Percentiles rank a stretch among this genome's conserved stretches.
These are phyloP conservation scores for Colletotrichum sp. DNA, from an alignment of 2,329 filamentous ascomycete species.

Conservation along the genomic window DNA sequence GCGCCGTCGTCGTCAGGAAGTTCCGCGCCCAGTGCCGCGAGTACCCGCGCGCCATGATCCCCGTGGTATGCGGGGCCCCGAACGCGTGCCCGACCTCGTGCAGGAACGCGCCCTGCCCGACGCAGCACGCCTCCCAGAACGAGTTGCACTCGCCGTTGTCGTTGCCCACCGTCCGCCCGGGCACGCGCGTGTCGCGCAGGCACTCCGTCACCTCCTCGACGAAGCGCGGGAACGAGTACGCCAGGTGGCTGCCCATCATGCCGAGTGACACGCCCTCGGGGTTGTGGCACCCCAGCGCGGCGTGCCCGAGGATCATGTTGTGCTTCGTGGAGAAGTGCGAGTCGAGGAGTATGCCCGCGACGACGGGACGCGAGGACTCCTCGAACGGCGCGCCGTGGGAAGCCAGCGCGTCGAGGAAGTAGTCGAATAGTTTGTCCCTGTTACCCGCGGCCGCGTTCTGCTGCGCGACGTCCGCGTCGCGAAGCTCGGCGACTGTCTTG, in stretches of 20 bases:
- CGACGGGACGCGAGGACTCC: conserved; percentile 57
- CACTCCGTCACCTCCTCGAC: conserved; percentile 66
- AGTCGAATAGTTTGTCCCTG: conserved; percentile 56
- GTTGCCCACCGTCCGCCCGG: conserved; percentile 42
- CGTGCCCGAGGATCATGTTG: conserved; percentile 68
- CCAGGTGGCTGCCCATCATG: conserved; percentile 73
- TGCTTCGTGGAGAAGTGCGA: conserved; percentile 66
- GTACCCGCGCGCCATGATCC: conserved; percentile 62
- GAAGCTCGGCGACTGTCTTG: conserved; percentile 69
- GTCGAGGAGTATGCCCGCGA: conserved; percentile 74
- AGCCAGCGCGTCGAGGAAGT: conserved; percentile 50
- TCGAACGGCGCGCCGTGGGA: conserved; percentile 33
- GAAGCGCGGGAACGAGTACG: conserved; percentile 73
- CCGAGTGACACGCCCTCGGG: conserved; percentile 65
- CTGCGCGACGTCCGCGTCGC: conserved; percentile 67
- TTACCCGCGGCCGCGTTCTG: conserved; percentile 61
- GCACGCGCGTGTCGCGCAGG: conserved; percentile 41
- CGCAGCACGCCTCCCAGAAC: conserved; percentile 49
- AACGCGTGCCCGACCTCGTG: conserved; percentile 75
- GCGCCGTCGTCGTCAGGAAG: conserved; percentile 39
- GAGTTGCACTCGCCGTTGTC: conserved; percentile 45
- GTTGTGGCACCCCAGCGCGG: conserved; percentile 61
- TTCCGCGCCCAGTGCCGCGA: conserved; percentile 44
- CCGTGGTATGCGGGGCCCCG: conserved; percentile 70
- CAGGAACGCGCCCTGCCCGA: conserved; percentile 71